Conservation (phyloP, 1,284 basidiomycete genomes). For the Malassezia brasiliensis region DNA sequence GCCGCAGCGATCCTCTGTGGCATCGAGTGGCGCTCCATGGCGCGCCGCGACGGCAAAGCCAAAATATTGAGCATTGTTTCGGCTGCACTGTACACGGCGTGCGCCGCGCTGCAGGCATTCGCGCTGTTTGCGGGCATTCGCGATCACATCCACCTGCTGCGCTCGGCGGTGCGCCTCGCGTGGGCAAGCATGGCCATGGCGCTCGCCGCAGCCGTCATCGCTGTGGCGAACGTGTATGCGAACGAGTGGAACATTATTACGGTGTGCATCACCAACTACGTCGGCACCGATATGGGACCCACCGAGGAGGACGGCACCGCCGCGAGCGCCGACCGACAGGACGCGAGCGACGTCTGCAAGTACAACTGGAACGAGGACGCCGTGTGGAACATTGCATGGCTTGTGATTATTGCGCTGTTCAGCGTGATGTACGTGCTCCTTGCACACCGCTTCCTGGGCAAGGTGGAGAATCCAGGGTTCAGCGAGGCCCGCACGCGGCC, state of each 20-base stretch:
- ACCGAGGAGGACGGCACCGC: neutral
- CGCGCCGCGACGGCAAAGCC: neutral
- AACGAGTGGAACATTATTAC: neutral
- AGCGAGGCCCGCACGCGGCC: neutral
- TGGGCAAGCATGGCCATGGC: neutral
- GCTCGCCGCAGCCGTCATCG: neutral
- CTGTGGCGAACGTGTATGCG: neutral
- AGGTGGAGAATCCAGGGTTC: neutral
- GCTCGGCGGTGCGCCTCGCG: neutral
- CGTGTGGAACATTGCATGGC: constrained; percentile 14
- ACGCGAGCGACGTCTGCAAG: neutral
- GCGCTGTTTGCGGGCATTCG: neutral
- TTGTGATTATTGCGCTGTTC: constrained; percentile 7
- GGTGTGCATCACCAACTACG: neutral
- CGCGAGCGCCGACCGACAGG: neutral
- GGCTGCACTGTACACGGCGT: constrained; percentile 1
- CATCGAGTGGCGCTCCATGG: constrained; percentile 1
- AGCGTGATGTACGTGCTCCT: neutral
- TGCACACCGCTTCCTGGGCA: neutral
- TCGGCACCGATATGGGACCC: neutral
- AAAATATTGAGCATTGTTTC: neutral
- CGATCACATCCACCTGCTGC: neutral
- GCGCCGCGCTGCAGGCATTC: neutral
- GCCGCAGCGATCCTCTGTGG: constrained; percentile 1
- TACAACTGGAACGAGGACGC: constrained; percentile 5